Evolutionary conservation across 2,329 filamentous ascomycete genomes (phyloP), one percentile per base, ranked within the genome.

Genomic region (Hortaea sp.): DNA sequence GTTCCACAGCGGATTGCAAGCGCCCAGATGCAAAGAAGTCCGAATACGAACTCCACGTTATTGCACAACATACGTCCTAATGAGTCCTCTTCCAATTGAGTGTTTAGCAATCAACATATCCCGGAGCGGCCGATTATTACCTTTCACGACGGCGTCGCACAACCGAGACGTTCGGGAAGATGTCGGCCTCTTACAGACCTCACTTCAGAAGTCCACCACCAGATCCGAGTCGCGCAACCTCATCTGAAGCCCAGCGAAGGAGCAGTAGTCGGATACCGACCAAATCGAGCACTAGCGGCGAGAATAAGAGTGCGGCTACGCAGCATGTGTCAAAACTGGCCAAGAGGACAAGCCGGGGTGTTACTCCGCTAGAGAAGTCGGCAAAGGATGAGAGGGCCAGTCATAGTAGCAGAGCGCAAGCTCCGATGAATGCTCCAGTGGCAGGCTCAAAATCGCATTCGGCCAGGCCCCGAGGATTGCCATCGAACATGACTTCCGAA

Each of bases 301-400:
- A 46, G 20, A 47, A 48, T 28, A 50, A 47, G 45, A 52, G 39
- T 42, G 55, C 52, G 41, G 32, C 50, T 12, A 45, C 49, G 32
- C 57, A 57, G 45, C 53, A 59, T 49, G 53, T 56, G 9, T 55
- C 58, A 13, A 53, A 51, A 39, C 39, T 57, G 52, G 49, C 56
- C 27, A 60, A 56, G 48, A 50, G 49, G 35, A n/a, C 58, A 11
- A 56, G 50, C 47, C 54, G 50, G 45, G 53, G 43, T 34, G 45
- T 52, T 30, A 41, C 40, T 31, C 29, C 50, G 28, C 37, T 45
- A 13, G 47, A 51, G 12, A 49, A 49, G 39, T 40, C 44, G n/a
- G 49, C 48, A 37, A 27, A 44, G 31, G 42, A 49, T 38, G 39
- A 45, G 42, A 51, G 46, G 44, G 53, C 39, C 40, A 46, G 49